These are phyloP conservation scores for Achlya hypogyna DNA, from an alignment of 352 stramenopile species.

Conservation along the genomic window DNA sequence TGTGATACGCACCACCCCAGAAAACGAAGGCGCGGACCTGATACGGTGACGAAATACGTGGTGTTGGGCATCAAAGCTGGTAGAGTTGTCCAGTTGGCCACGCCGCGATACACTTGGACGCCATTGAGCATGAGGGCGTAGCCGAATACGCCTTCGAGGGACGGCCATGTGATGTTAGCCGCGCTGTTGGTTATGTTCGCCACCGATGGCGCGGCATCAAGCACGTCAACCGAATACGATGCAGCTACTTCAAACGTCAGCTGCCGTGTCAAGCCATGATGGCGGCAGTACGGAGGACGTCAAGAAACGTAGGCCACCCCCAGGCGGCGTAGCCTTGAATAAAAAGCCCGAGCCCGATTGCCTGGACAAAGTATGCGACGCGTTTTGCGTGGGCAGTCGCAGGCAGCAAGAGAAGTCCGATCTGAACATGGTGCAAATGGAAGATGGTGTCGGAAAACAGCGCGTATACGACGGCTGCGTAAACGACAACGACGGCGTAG, in stretches of 20 bases:
- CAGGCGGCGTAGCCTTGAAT: constrained; percentile 67
- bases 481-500: constrained; percentile 30
- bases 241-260: constrained; percentile 34
- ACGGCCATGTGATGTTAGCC: constrained; percentile 42
- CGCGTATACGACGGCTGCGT: constrained; percentile 32
- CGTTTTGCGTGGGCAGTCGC: constrained; percentile 55
- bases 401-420: constrained; percentile 51
- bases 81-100: constrained; percentile 33
- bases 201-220: constrained; percentile 23
- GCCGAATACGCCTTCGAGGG: constrained; percentile 37
- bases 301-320: constrained; percentile 63
- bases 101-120: constrained; percentile 60
- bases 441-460: constrained; percentile 53
- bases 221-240: constrained; percentile 46
- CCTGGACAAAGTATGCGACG: constrained; percentile 45
- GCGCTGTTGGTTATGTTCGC: constrained; percentile 34
- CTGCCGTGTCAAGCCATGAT: not conserved
- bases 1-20: not conserved
- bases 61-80: constrained; percentile 41
- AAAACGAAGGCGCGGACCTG: constrained; percentile 16
- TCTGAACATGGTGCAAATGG: constrained; percentile 69
- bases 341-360: constrained; percentile 42
- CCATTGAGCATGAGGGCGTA: constrained; percentile 71
- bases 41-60: constrained; percentile 69
- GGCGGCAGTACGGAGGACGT: constrained; percentile 43